Conservation (phyloP, 805 yeast species). For the Sungouiozyma ichnusensis region DNA sequence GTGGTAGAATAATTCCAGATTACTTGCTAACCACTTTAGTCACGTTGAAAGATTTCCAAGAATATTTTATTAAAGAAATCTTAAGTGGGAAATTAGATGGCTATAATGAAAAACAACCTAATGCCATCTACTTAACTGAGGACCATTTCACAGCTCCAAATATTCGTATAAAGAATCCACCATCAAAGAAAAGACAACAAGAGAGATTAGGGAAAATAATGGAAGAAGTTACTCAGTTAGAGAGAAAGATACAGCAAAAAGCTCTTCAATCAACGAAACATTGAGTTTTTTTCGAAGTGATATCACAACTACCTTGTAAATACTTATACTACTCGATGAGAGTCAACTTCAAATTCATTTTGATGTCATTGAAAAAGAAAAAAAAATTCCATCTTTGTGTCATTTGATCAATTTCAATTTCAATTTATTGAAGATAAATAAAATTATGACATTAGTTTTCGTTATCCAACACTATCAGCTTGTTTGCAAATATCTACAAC, state of each 20-base stretch:
- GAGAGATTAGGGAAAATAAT: constrained; percentile 38
- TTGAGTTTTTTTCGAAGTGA: neutral
- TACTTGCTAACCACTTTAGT: constrained; percentile 25
- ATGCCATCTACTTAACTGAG: constrained; percentile 53
- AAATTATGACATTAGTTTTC: too few species aligned
- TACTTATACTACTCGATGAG: constrained; percentile 3
- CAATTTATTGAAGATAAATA: neutral
- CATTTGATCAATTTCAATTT: neutral
- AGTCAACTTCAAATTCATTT: too few species aligned
- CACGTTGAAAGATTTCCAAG: constrained; percentile 22
- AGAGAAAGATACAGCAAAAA: constrained; percentile 16
- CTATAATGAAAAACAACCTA: constrained; percentile 59
- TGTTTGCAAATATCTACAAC: too few species aligned
- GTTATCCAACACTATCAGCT: too few species aligned
- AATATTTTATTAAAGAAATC: constrained; percentile 21
- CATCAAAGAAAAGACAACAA: constrained; percentile 36
- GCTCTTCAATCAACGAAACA: constrained; percentile 17
- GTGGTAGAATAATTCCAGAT: constrained; percentile 34
- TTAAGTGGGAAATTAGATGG: constrained; percentile 27
- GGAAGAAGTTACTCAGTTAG: constrained; percentile 33
- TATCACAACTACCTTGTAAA: constrained; percentile 2
- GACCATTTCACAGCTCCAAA: constrained; percentile 50
- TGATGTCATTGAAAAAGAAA: too few species aligned
- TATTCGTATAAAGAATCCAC: constrained; percentile 29
- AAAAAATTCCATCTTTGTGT: neutral